Evolutionary conservation across 768 basidiomycete genomes (phyloP), one percentile per base, ranked within the genome.

Genomic region (Naganishia onofrii): DNA sequence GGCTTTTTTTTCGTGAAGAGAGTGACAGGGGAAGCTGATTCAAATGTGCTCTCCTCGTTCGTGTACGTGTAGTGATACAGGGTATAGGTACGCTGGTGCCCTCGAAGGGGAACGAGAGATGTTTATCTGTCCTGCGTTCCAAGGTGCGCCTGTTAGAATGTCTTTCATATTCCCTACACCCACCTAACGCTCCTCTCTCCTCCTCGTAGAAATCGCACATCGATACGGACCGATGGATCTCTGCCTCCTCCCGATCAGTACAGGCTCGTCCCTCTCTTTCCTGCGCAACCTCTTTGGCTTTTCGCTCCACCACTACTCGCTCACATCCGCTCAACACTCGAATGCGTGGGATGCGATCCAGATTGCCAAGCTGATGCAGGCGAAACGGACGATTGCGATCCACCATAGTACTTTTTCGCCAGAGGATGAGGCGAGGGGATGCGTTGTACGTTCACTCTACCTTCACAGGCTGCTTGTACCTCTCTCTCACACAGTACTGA

Each of bases 261-360:
- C 79, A 13, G 79, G 79, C 34, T 80, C 79, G 6, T 80, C 79
- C 3, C 71, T 80, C 17, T 78, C 79, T 26, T 80, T 78, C 63
- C 69, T 80, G 1, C 76, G 79, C 17, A 78, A 74, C 7, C 48
- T 78, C 32, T 70, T 80, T 32, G 79, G 78, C n/a, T 73, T 80
- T 38, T 79, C 79, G 21, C 65, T 80, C 10, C 75, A 80, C 60
- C 79, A 80, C 70, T 79, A 80, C 68, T 75, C 76, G 32, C 66
- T 80, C 31, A 80, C 79, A 13, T 80, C 79, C 2, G 72, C 77
- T 0, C 71, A 72, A 38, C 71, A 72, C 28, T 72, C 67, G 58
- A 72, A 72, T 46, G 48, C 71, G 29, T 72, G 71, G 71, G 71
- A 72, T 46, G 71, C 71, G 21, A 68, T 72, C 26, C 71, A 72